Evolutionary conservation across 23 red algal genomes (phyloP).

Genomic region (Chondrus crispus): DNA sequence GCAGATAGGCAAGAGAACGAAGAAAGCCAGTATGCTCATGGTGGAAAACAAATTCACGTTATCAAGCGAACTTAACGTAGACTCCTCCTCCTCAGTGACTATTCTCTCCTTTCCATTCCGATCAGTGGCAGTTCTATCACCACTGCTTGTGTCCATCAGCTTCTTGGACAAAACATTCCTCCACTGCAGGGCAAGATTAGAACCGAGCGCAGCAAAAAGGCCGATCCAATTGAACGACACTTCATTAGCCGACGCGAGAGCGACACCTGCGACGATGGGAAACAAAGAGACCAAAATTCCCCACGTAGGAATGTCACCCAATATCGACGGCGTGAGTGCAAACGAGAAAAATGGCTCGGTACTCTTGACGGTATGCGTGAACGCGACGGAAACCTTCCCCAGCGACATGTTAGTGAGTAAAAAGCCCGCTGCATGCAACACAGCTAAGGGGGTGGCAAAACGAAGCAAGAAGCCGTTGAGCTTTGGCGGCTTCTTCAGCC

Average conservation of each 20-base stretch:
- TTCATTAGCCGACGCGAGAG: constrained; percentile 74
- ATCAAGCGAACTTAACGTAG: constrained; percentile 60
- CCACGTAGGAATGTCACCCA: constrained; percentile 83
- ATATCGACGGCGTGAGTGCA: constrained; percentile 67
- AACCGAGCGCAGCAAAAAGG: constrained; percentile 83
- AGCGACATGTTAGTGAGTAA: constrained; percentile 87
- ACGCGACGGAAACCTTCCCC: constrained; percentile 84
- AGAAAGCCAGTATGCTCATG: constrained; percentile 78
- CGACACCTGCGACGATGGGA: constrained; percentile 94
- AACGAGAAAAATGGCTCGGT: constrained; percentile 95
- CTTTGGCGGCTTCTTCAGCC: constrained; percentile 63
- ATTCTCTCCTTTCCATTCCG: not conserved
- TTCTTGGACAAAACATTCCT: constrained; percentile 87
- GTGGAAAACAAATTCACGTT: constrained; percentile 90
- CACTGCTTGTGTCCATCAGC: constrained; percentile 44
- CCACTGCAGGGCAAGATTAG: constrained; percentile 81
- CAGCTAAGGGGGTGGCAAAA: constrained; percentile 51
- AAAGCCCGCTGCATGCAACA: constrained; percentile 81
- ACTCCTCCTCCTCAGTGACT: constrained; percentile 44
- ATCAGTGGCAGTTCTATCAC: not conserved
- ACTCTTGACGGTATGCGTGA: constrained; percentile 97
- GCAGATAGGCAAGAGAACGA: constrained; percentile 63
- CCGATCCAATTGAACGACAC: constrained; percentile 92
- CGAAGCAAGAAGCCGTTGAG: constrained; percentile 64
- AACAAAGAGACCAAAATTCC: constrained; percentile 72